Evolutionary conservation across 208 protist species (phyloP).

Genomic region (Leishmania guyanensis): DNA sequence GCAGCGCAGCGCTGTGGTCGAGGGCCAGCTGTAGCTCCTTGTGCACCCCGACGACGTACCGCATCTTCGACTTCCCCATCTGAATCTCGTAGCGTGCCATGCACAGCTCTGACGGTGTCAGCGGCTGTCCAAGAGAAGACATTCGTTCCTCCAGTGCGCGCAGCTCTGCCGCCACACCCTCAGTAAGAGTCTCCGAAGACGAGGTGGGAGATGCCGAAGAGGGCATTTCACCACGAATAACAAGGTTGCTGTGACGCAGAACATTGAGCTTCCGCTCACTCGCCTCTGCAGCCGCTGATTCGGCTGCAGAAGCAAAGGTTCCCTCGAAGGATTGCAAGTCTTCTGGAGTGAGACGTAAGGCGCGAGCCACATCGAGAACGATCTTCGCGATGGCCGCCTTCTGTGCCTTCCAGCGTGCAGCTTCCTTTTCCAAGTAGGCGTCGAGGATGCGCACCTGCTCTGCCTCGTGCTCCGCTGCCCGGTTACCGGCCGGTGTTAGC

Average conservation of each 20-base stretch:
- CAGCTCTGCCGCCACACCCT: slow-evolving; percentile 45
- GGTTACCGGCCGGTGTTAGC: slow-evolving; percentile 35
- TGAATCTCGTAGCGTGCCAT: slow-evolving; percentile 81
- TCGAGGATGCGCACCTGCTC: slow-evolving; percentile 66
- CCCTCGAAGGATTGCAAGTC: slow-evolving; percentile 57
- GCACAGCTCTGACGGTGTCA: slow-evolving; percentile 49
- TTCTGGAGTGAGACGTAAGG: slow-evolving; percentile 50
- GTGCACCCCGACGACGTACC: slow-evolving; percentile 87
- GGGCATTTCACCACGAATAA: slow-evolving; percentile 80
- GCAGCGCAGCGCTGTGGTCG: slow-evolving; percentile 39
- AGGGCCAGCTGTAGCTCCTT: slow-evolving; percentile 66
- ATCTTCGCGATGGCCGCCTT: slow-evolving; percentile 66
- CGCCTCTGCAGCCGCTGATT: not conserved
- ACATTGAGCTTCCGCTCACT: slow-evolving; percentile 38
- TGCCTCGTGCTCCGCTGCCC: slow-evolving; percentile 52
- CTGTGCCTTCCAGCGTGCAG: slow-evolving; percentile 64
- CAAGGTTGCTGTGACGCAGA: slow-evolving; percentile 79
- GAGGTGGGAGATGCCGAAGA: slow-evolving; percentile 5
- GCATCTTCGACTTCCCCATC: slow-evolving; percentile 69
- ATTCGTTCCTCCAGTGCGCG: slow-evolving; percentile 58
- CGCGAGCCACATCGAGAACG: slow-evolving; percentile 53
- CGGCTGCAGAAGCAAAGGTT: not conserved
- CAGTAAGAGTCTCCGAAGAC: not conserved
- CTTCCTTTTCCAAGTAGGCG: slow-evolving; percentile 65
- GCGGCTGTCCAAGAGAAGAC: slow-evolving; percentile 34